Conservation (phyloP, 495 filamentous ascomycete genomes). For the Tuber brumale region DNA sequence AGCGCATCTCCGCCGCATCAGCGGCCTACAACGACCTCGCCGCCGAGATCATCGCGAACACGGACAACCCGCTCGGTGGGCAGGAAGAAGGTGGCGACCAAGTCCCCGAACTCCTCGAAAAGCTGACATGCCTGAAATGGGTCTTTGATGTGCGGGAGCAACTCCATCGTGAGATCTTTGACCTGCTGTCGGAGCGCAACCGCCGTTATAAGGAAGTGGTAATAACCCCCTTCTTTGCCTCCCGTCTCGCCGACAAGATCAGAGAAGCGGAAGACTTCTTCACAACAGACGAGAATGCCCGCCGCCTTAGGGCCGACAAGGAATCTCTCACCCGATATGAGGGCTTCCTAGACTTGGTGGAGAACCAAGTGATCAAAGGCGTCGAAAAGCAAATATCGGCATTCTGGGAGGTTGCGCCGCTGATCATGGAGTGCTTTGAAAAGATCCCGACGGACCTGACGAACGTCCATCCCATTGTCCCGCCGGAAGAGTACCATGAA, state of each 20-base stretch:
- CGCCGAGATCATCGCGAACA: conserved; percentile 27
- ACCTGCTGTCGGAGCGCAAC: conserved; percentile 74
- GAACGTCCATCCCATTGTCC: conserved; percentile 49
- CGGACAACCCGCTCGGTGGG: conserved; percentile 12
- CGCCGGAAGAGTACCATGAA: conserved; percentile 69
- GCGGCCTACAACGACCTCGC: conserved; percentile 37
- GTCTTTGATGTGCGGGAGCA: conserved; percentile 88
- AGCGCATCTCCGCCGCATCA: conserved; percentile 36
- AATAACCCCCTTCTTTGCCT: conserved; percentile 68
- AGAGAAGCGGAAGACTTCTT: conserved; percentile 75
- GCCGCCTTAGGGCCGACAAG: conserved; percentile 58
- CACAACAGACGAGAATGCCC: conserved; percentile 62
- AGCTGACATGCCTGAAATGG: conserved; percentile 92
- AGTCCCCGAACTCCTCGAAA: conserved; percentile 87
- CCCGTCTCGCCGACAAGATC: conserved; percentile 64
- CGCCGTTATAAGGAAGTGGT: conserved; percentile 77
- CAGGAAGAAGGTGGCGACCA: conserved; percentile 95
- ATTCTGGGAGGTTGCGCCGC: conserved; percentile 96
- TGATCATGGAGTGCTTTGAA: conserved; percentile 65
- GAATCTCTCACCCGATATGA: conserved; percentile 63
- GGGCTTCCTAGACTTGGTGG: conserved; percentile 72
- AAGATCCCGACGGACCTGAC: conserved; percentile 55
- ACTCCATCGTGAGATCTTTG: conserved; percentile 74
- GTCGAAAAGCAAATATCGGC: conserved; percentile 85
- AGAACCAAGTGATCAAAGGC: conserved; percentile 75